Evolutionary conservation across 805 yeast species (phyloP), one percentile per base, ranked within the genome.

Genomic region (Saccharomycopsis sp.): DNA sequence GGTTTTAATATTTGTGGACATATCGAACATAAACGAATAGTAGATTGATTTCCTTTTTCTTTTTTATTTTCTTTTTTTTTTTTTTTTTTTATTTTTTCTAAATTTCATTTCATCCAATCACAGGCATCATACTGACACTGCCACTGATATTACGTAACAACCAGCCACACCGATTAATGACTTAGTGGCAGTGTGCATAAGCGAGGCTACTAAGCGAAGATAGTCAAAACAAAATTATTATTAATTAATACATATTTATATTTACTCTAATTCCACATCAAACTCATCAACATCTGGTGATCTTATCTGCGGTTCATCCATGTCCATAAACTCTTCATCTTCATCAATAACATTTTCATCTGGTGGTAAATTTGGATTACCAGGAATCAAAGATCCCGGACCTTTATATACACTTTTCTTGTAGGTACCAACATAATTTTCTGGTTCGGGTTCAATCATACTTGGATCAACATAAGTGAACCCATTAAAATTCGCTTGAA

Each of bases 391-490:
- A 1, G 89, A 81, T 4, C 88, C 89, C 13, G 76, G 79, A 43
- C 70, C 75, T 8, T 60, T 44, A 59, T 66, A 58, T 61, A 70
- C 55, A 50, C 53, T 56, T 59, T 64, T 48, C 51, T 52, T 43
- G 42, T 61, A 59, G 14, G 61, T 59, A 19, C 57, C 61, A 40
- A 65, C 64, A 55, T 83, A 82, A 63, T 84, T 85, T 54, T 89
- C 96, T 9, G 28, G 32, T 57, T 89, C 95, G 11, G 38, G 28
- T 4, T 42, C 44, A 72, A 90, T 79, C 24, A 95, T 77, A 21
- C 94, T 82, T 51, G 85, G 97, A 61, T 89, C 96, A 40, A 90
- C 97, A 63, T 85, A 93, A 0, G 98, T 93, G 63, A 93, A 93
- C 0, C 98, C 98, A 56, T 86, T 87, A 67, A 93, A 93, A 60